Conservation (phyloP, 2,329 filamentous ascomycete species). For the Chrysosphaeria jannelii region DNA sequence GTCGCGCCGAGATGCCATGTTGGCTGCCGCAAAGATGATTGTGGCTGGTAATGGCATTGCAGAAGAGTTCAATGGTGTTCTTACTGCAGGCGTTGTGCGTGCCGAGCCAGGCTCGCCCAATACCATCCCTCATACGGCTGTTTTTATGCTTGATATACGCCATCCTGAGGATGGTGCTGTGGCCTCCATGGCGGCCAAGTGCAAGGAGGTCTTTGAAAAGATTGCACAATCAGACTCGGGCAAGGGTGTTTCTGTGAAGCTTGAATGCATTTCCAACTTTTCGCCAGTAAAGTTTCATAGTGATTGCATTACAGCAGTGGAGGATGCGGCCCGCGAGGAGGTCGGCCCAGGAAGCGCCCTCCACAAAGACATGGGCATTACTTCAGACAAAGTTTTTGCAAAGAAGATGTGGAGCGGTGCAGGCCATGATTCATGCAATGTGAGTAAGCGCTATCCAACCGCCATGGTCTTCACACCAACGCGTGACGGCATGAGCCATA, state of each 20-base stretch:
- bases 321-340: constrained; percentile 17
- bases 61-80: constrained; percentile 5
- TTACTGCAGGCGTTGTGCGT: constrained; percentile 7
- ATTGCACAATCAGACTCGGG: constrained; percentile 25
- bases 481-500: constrained; percentile 10
- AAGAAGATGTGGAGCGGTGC: constrained; percentile 11
- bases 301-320: constrained; percentile 34
- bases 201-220: constrained; percentile 16
- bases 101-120: constrained; percentile 26
- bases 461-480: constrained; percentile 12
- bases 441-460: constrained; percentile 9
- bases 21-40: constrained; percentile 10
- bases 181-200: constrained; percentile 2
- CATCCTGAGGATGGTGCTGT: constrained; percentile 23
- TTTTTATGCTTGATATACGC: constrained; percentile 38
- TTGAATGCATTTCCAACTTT: constrained; percentile 28
- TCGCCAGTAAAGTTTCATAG: constrained; percentile 32
- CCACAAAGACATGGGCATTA: not conserved
- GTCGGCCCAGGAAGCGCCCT: not conserved
- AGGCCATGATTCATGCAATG: constrained; percentile 11
- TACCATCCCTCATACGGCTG: constrained; percentile 36
- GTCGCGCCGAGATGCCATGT: constrained; percentile 8
- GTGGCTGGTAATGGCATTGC: constrained; percentile 7
- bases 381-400: not conserved
- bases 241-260: constrained; percentile 15